Base-by-base conservation (phyloP, 352 stramenopile genomes). In the Globisporangium emineosum region DNA sequence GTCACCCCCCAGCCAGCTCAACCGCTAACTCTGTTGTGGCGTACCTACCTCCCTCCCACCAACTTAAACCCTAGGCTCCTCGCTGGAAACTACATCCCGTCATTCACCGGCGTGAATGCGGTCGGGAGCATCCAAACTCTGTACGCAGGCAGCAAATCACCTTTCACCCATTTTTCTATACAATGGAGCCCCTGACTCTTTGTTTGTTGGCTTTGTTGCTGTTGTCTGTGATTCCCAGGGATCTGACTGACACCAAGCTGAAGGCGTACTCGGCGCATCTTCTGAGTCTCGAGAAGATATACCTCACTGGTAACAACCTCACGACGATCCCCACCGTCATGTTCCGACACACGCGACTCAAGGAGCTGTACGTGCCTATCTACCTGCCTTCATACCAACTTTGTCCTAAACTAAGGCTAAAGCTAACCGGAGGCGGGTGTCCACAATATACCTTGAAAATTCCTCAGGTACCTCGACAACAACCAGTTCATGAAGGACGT, bases 221-320 rank as follows among this genome's bases (percentile, higher is more conserved):
- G n/a, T 33, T 59, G 21, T 30, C 29, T 32, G 29, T 32, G 29
- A 32, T 45, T 59, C 8, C 19, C 10, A 59, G 53, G 1, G 13
- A 42, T 29, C 53, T 59, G 32, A 47, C 21, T 2, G 25, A 59
- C 53, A 59, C 32, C 32, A 43, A 43, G 2, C n/a, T 59, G 8
- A 45, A 30, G 10, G 32, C 53, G 17, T 59, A 32, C 30, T n/a
- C 32, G 5, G 30, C 53, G 30, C 25, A 43, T 10, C 35, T 59
- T 3, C 30, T 17, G 30, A 59, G 42, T 21, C 29, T 59, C 12
- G 53, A 47, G 53, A 15, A n/a, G 19, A 9, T 58, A 30, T 45
- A 47, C 21, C 33, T 59, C 53, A 29, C 53, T 1, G 53, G 35
- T 12, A 59, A 59, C 53, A 59, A 59, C 30, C 53, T 59, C 53